A percentile compares a stretch with the other conserved stretches of the same genome.
These are phyloP conservation scores for Oryza glaberrima DNA, from an alignment of 176 grass and related monocot species.

Conservation along the genomic window DNA sequence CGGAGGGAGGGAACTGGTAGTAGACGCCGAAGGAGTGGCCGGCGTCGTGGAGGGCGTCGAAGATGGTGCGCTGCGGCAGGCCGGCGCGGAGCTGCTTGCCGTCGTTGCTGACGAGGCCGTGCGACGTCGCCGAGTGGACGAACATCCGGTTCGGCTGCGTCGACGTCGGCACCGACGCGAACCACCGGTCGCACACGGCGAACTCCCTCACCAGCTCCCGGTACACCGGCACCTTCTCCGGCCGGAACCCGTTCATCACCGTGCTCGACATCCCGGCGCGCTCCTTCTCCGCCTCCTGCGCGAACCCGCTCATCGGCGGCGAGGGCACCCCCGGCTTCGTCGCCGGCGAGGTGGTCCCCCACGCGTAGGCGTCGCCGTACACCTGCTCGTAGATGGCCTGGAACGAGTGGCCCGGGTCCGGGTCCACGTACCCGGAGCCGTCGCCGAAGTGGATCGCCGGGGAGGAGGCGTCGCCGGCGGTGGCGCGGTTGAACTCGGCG, in stretches of 20 bases:
- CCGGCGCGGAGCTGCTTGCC: constrained; percentile 44
- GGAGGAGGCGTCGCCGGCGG: constrained; percentile 38
- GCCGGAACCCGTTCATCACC: constrained; percentile 75
- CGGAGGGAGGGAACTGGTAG: constrained; percentile 68
- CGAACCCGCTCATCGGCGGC: constrained; percentile 81
- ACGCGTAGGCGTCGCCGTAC: constrained; percentile 53
- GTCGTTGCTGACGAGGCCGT: constrained; percentile 56
- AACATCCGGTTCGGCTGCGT: constrained; percentile 83
- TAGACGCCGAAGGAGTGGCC: constrained; percentile 68
- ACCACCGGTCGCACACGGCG: constrained; percentile 76
- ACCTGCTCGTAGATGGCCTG: constrained; percentile 80
- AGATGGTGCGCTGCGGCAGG: constrained; percentile 74
- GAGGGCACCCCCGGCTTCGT: constrained; percentile 38
- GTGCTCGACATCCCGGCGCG: constrained; percentile 33
- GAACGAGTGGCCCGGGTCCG: constrained; percentile 81
- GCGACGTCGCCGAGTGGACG: constrained; percentile 75
- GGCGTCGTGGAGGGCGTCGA: constrained; percentile 67
- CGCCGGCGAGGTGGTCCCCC: constrained; percentile 40
- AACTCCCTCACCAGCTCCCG: constrained; percentile 57
- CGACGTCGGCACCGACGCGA: constrained; percentile 60
- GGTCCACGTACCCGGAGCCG: constrained; percentile 65
- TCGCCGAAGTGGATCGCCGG: constrained; percentile 50
- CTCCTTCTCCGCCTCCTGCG: constrained; percentile 63
- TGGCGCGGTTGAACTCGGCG: constrained; percentile 47
- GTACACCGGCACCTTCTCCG: constrained; percentile 71